Conservation (phyloP, 2,329 filamentous ascomycete species). For the Cordyceps militaris region DNA sequence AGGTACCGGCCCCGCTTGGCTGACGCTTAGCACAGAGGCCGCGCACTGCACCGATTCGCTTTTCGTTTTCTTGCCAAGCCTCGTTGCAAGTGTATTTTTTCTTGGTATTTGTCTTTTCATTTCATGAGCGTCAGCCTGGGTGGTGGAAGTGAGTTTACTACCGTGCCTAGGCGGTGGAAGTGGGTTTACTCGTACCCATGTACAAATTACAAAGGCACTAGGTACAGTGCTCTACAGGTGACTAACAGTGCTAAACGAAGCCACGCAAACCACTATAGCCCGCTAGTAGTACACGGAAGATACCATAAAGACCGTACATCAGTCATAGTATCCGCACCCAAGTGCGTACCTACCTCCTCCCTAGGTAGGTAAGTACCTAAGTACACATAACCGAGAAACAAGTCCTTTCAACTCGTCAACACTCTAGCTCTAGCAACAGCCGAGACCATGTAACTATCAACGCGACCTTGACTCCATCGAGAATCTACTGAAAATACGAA, state of each 20-base stretch:
- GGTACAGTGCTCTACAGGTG: no score
- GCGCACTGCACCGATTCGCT: background rate
- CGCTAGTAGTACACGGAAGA: background rate
- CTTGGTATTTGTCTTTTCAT: background rate
- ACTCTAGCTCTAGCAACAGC: background rate
- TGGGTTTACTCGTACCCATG: no score
- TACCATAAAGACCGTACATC: no score
- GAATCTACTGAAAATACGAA: background rate
- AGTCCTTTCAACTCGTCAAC: background rate
- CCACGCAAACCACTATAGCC: background rate
- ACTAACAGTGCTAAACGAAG: no score
- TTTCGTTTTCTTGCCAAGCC: background rate
- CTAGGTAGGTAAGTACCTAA: background rate
- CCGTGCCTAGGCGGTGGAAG: no score
- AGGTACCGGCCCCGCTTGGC: background rate
- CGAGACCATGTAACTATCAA: background rate
- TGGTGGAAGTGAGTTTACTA: no score
- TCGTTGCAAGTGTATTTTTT: no score
- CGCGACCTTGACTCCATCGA: background rate
- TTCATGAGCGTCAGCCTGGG: no score
- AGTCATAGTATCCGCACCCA: no score
- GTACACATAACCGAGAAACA: no score
- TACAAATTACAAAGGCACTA: no score
- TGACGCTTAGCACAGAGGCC: background rate
- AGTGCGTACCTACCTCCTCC: background rate